Evolutionary conservation across 2,329 filamentous ascomycete genomes (phyloP), one percentile per base, ranked within the genome.

Genomic region (Metarhizium sp.): DNA sequence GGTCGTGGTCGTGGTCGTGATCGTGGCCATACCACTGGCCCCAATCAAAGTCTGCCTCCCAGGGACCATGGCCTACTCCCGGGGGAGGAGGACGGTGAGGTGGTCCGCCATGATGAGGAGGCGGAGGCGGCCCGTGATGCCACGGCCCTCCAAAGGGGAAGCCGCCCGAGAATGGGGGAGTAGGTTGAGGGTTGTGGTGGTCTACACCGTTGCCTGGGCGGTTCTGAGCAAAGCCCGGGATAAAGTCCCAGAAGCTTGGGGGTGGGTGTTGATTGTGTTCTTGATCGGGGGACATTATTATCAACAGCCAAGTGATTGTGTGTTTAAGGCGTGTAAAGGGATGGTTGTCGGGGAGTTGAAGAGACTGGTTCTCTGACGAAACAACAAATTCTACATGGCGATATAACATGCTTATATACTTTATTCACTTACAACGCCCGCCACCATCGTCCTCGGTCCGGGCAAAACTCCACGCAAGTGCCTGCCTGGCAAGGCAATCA

Each of bases 151-250:
- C 61, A 56, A 71, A 73, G 32, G 71, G 69, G 53, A 73, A 73
- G 29, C 68, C 69, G 1, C 63, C 55, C 42, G 64, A 63, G 53
- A 67, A 66, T 57, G 48, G 59, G 57, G 48, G 62, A 59, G 59
- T 14, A 47, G 34, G 36, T 18, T 25, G 60, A 34, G 63, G 55
- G 38, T 61, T 62, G 42, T 65, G 61, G 58, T 73, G 71, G 56
- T 75, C 73, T 54, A 73, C 68, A 50, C 73, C 71, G 18, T 64
- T 64, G 46, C 73, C 71, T 40, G 66, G 60, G 46, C 55, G 55
- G 43, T 63, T 61, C 46, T 69, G 34, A 8, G 18, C 66, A 36
- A 71, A 59, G 25, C 65, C 63, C 57, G 67, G 67, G 59, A 73
- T 50, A 55, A 72, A 74, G 54, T 74, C 66, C 67, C 66, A 68